Evolutionary conservation across 192 early-diverging fungal species (phyloP), one percentile per base, ranked within the genome.

Genomic region (Backusella westeae): DNA sequence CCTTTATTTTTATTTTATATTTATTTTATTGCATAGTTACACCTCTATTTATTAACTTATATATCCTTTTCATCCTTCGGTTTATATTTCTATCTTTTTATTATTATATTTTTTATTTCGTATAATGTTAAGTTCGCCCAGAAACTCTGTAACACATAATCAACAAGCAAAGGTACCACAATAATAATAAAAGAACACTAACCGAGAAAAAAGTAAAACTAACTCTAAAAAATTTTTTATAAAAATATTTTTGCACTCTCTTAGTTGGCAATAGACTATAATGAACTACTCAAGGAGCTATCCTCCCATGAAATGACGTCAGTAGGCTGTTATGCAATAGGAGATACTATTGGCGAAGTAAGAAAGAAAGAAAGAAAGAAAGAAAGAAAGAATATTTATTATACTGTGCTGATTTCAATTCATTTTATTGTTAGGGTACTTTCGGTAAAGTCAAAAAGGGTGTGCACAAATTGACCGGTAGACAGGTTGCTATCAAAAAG

Each of bases 401-500:
- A 21, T 23, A 56, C 4, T 23, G 56, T 39, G 5, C 21, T 67
- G 9, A 15, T 70, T 52, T 56, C 46, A 21, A n/a, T 49, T 21
- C 17, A 46, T 17, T 4, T 6, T 34, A 41, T 41, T 9, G 15
- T 56, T 75, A 75, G 88, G 90, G 90, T 21, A 86, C 88, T 19
- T 91, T 84, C 77, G 90, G 90, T 74, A 90, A 91, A 81, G 90
- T 91, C 38, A 91, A 91, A 74, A 77, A 87, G 21, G 90, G 86
- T 29, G 85, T 75, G 1, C 90, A 91, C 74, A 84, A 83, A 65
- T 72, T 91, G 26, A 91, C 90, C 15, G 87, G 87, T 32, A 87
- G 87, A 73, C 74, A 78, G 12, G 90, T 91, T 19, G 90, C 90
- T 9, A 80, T 91, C 67, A 91, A 91, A 74, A 88, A 84, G 32